A percentile compares a stretch with the other conserved stretches of the same genome.
Conservation (phyloP, 257 asterid genomes). For the Verbena officinalis region DNA sequence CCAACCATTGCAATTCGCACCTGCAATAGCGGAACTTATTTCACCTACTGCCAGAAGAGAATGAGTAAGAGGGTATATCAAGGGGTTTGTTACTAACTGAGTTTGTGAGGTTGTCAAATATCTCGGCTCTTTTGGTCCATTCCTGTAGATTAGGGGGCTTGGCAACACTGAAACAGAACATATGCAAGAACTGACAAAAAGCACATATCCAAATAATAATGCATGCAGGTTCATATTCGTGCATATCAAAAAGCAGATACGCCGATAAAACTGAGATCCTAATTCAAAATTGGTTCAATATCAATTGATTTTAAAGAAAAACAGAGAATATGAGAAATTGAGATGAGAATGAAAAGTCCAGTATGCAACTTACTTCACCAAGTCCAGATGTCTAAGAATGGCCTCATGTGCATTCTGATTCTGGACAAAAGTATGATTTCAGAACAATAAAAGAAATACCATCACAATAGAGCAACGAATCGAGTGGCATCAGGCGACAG, state of each 20-base stretch:
- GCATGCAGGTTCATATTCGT: neutral
- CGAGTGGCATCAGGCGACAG: no score
- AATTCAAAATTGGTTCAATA: slow-evolving; percentile 7
- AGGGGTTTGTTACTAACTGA: slow-evolving; percentile 55
- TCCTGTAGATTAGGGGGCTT: slow-evolving; percentile 70
- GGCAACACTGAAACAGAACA: slow-evolving; percentile 64
- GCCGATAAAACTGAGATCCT: neutral
- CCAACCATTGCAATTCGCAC: slow-evolving; percentile 98
- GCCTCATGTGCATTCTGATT: no score
- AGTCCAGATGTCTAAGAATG: no score
- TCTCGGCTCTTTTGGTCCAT: slow-evolving; percentile 92
- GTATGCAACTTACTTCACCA: no score
- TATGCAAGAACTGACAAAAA: slow-evolving; percentile 32
- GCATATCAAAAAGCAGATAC: neutral
- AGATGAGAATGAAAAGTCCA: no score
- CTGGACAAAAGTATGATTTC: no score
- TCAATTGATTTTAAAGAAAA: slow-evolving; percentile 5
- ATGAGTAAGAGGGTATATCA: slow-evolving; percentile 9
- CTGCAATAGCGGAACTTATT: slow-evolving; percentile 48
- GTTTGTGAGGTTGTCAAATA: slow-evolving; percentile 77
- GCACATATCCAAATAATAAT: neutral
- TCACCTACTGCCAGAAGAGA: slow-evolving; percentile 16
- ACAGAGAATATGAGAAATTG: neutral
- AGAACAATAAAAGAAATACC: no score
- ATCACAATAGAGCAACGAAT: no score